phyloP scores from a whole-genome alignment of 805 yeast species.

The Ogataea paraovalis region DNA sequence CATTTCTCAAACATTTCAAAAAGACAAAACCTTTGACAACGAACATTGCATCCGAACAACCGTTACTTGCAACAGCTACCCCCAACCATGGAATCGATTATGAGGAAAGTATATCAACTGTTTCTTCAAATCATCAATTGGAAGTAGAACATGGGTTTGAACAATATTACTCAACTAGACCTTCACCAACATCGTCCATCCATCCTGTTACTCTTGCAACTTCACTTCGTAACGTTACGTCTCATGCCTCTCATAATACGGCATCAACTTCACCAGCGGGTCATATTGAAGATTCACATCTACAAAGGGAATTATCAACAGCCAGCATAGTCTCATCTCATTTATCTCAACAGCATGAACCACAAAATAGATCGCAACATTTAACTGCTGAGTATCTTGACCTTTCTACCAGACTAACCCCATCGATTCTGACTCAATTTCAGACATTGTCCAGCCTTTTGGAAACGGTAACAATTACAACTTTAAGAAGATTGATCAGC shows the following conservation, averaged over 20 bases:
- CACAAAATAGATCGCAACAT: neutral
- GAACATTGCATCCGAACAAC: neutral
- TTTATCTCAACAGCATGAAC: neutral
- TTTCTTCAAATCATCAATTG: neutral
- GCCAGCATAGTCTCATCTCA: neutral
- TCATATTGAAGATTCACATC: neutral
- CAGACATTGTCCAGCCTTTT: conserved; percentile 24
- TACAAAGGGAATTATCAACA: neutral
- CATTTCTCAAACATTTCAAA: conserved; percentile 8
- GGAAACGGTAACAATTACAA: conserved; percentile 26
- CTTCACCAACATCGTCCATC: neutral
- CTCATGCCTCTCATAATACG: neutral
- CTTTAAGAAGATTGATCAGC: conserved; percentile 21
- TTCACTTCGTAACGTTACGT: neutral
- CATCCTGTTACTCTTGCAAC: neutral
- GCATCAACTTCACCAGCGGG: neutral
- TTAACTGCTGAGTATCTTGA: conserved; percentile 9
- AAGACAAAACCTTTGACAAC: neutral
- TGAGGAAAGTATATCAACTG: neutral
- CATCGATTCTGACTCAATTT: conserved; percentile 21
- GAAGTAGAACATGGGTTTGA: neutral
- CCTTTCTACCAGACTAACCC: conserved; percentile 5
- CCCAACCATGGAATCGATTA: neutral
- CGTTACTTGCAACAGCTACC: neutral
- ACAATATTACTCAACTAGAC: neutral